Evolutionary conservation across 345 rosid genomes (phyloP), one percentile per base, ranked within the genome.

Genomic region (Trapa incisa): DNA sequence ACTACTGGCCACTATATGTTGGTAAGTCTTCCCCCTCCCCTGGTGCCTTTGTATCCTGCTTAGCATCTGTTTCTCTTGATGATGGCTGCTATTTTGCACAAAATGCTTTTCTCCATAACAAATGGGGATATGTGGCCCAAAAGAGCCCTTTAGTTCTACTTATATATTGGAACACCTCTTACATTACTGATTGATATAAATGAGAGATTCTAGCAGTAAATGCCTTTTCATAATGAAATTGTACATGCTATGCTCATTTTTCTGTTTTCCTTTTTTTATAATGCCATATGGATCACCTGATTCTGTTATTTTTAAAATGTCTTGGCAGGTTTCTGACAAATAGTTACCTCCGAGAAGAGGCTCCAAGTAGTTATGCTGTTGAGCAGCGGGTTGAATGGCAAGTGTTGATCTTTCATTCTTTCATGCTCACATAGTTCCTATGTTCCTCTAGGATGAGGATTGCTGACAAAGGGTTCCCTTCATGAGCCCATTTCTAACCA

Each of bases 341-440:
- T 80, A 63, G 96, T 70, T 91, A 91, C 78, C 96, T 95, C 72
- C 87, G 96, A 61, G 99, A 95, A 75, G 99, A 95, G 83, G 82
- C 87, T 74, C 97, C 96, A 70, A 95, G 89, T 65, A 91, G 96
- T 84, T 96, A 95, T 76, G 99, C 89, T 58, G 96, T 95, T 47
- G 97, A 95, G 83, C 99, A 95, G 76, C 91, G 89, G 8, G 99
- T 95, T 38, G 99, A 95, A 83, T 95, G 99, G 99, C 76, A 89
- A 86, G 87, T 84, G 53, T 71, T 69, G 72, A 57, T 68, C 65
- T 69, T 77, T 68, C 43, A 68, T 17, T 56, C 52, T 22, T 74
- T 60, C 29, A 64, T 38, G 6, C 17, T 17, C 47, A 36, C 6
- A 35, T 3, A 22, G 8, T 61, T 36, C 9, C 33, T 1, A 15